These are phyloP conservation scores for Globisporangium barbulae DNA, from an alignment of 352 stramenopile genomes.

Conservation along the genomic window DNA sequence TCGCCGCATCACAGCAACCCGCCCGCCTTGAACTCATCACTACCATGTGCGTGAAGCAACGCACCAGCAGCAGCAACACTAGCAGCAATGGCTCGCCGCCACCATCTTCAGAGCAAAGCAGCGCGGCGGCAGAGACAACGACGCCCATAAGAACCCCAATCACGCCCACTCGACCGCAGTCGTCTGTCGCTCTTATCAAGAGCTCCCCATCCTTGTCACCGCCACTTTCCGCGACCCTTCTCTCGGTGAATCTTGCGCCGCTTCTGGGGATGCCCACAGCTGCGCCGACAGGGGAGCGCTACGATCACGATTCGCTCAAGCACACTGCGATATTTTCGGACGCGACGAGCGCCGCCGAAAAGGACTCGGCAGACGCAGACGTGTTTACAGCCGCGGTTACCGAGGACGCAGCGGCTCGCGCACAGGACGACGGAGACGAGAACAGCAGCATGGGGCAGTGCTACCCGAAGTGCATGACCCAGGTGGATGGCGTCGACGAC, in stretches of 20 bases:
- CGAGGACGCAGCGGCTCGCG: background rate
- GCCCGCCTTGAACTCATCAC: background rate
- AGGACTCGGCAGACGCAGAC: no score
- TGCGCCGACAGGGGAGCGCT: background rate
- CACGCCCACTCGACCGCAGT: background rate
- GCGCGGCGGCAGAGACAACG: slow-evolving; percentile 6
- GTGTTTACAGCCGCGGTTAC: background rate
- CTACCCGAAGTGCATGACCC: slow-evolving; percentile 46
- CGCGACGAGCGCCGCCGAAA: background rate
- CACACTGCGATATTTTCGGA: slow-evolving; percentile 10
- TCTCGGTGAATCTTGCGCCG: slow-evolving; percentile 20
- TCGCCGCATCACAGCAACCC: background rate
- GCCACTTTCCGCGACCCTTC: slow-evolving; percentile 5
- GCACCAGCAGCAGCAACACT: background rate
- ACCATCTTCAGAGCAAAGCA: background rate
- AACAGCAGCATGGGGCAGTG: slow-evolving; percentile 30
- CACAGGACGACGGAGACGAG: slow-evolving; percentile 5
- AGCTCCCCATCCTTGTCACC: slow-evolving; percentile 4
- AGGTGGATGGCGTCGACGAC: slow-evolving; percentile 12
- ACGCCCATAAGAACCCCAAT: background rate
- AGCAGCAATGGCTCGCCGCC: background rate
- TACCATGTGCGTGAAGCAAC: slow-evolving; percentile 3
- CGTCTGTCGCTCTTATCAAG: background rate
- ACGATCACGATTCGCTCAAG: background rate
- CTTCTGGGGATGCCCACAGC: slow-evolving; percentile 10